phyloP scores from a whole-genome alignment of 2,329 filamentous ascomycete species.

The Tolypocladium pustulatum region DNA sequence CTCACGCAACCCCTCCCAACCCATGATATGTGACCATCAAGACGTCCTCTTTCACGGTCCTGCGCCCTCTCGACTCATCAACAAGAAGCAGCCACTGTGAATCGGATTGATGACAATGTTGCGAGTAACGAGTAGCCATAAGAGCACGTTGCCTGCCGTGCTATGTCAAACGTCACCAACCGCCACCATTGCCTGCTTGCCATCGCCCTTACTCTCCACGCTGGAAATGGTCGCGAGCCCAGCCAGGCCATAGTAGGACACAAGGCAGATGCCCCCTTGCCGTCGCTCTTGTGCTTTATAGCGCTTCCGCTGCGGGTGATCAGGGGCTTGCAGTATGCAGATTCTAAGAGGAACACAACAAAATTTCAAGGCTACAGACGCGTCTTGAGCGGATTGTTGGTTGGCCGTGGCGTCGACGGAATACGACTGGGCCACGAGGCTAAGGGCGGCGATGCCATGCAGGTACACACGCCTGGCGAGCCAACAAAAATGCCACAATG shows the following conservation, averaged over 20 bases:
- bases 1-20: not conserved
- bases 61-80: not conserved
- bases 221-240: not conserved
- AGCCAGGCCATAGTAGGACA: not conserved
- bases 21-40: not conserved
- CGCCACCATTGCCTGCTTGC: not conserved
- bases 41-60: not conserved
- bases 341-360: not conserved
- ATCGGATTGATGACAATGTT: no score
- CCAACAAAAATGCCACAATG: not conserved
- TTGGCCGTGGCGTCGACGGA: not conserved
- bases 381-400: not conserved
- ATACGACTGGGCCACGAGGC: not conserved
- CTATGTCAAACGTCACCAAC: not conserved
- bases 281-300: not conserved
- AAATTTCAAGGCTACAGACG: not conserved
- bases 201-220: no score
- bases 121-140: not conserved
- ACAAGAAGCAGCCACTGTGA: not conserved
- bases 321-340: constrained; percentile 3
- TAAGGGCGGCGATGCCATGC: not conserved
- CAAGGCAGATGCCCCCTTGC: not conserved
- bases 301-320: not conserved
- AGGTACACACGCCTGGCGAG: not conserved
- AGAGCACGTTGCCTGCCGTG: not conserved